Evolutionary conservation across 768 basidiomycete genomes (phyloP), one percentile per base, ranked within the genome.

Genomic region (Thelephora aurantiotincta): DNA sequence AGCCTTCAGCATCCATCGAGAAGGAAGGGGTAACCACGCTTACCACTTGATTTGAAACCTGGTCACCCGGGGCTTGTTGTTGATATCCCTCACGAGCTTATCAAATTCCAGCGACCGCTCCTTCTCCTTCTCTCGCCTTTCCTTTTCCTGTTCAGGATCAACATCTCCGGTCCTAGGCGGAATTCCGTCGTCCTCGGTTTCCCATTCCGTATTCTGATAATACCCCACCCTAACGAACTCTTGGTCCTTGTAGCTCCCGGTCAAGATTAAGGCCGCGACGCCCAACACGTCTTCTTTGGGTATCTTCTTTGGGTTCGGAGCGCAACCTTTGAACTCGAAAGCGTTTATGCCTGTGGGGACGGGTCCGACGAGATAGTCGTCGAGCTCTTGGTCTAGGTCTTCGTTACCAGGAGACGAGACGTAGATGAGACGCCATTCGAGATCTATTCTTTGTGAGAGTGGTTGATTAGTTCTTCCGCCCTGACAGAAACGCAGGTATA

Each of bases 221-320:
- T 99, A 98, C 6, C 96, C 96, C 22, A 99, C 93, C 42, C 94
- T 80, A n/a, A 99, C 94, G 58, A 99, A 99, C 62, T 98, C 96
- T 58, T 96, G 93, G 45, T 97, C 94, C 35, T 81, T 79, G 65
- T 98, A 99, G 11, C 87, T 88, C 6, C 91, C 96, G 0, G 93
- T 98, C 45, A 99, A 75, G 57, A 99, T 97, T 60, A 98, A 82
- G 5, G 94, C 96, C 2, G 94, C 89, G 14, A 99, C 93, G 42
- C 96, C 96, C 11, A 99, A 74, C 30, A 94, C 88, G 59, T 98
- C 94, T 51, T 88, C 81, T 30, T 76, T 58, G 2, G 92, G 93
- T 54, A 98, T 92, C 55, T 80, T 82, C 26, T 77, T 68, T 9
- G 90, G 86, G 48, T 83, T 75, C 0, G 94, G 94, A 0, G 94